Percentiles rank a stretch among this genome's conserved stretches.
Evolutionary conservation across 73 alveolate species (phyloP).

Genomic region (Paramecium sexaurelia): DNA sequence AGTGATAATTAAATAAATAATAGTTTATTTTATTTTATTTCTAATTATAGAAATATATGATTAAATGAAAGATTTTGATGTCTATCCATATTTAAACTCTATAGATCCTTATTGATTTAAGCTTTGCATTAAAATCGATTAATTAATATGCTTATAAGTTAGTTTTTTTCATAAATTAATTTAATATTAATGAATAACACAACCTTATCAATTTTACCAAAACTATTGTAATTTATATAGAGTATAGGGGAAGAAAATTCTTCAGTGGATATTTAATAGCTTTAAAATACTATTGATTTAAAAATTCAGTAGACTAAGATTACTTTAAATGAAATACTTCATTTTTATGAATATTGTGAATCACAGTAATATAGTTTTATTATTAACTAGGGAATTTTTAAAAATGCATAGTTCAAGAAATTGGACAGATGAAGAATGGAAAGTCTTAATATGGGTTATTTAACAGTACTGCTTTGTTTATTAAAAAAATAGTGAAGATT

Average conservation of each 20-base stretch:
- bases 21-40: too few relatives aligned
- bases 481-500: background rate
- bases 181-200: background rate
- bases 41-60: too few relatives aligned
- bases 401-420: slow-evolving; percentile 46
- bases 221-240: background rate
- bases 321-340: slow-evolving; percentile 34
- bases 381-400: background rate
- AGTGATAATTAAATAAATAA: too few relatives aligned
- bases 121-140: too few relatives aligned
- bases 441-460: slow-evolving; percentile 35
- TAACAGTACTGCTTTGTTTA: background rate
- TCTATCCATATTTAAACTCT: too few relatives aligned
- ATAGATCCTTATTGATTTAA: too few relatives aligned
- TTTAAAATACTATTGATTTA: background rate
- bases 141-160: background rate
- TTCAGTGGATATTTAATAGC: background rate
- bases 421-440: slow-evolving; percentile 64
- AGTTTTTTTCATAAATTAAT: background rate
- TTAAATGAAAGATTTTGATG: too few relatives aligned
- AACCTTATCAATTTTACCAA: background rate
- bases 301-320: background rate
- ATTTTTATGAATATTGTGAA: slow-evolving; percentile 56
- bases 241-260: background rate
- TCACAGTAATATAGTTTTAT: background rate